These are phyloP conservation scores for Blastocystis sp. DNA, from an alignment of 352 stramenopile species.

Conservation along the genomic window DNA sequence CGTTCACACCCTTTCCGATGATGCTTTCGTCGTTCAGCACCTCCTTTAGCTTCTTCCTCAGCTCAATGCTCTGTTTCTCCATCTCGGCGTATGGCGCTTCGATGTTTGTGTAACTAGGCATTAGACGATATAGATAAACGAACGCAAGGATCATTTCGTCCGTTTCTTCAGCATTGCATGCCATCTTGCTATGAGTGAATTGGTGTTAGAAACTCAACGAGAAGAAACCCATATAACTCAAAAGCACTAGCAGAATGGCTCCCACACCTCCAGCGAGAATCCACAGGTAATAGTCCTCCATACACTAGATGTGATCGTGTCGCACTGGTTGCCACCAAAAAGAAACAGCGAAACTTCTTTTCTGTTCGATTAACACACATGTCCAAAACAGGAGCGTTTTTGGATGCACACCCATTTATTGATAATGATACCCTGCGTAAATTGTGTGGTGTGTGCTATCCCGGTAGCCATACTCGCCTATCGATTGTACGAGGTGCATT, in stretches of 20 bases:
- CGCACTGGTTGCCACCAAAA: too few species aligned
- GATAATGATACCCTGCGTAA: too few species aligned
- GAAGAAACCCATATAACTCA: constrained; percentile 64
- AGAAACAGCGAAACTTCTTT: too few species aligned
- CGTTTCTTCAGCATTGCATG: constrained; percentile 32
- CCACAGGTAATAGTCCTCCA: constrained; percentile 49
- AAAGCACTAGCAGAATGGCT: constrained; percentile 14
- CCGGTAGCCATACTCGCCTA: too few species aligned
- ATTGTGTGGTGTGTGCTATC: too few species aligned
- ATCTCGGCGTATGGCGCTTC: constrained; percentile 43
- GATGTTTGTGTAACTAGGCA: constrained; percentile 29
- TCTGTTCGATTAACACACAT: too few species aligned
- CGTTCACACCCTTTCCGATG: constrained; percentile 4
- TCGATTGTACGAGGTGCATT: too few species aligned
- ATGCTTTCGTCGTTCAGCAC: not conserved
- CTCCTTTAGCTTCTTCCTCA: not conserved
- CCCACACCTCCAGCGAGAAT: constrained; percentile 12
- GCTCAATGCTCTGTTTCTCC: constrained; percentile 7
- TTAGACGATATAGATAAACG: not conserved
- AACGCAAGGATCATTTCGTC: constrained; percentile 60
- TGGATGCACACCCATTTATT: too few species aligned
- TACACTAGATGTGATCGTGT: not conserved
- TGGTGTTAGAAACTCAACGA: constrained; percentile 6
- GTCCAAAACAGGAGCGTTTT: too few species aligned
- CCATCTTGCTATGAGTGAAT: constrained; percentile 12